Base-by-base conservation (phyloP, 164 flowering plant genomes). In the Pachysandra terminalis region DNA sequence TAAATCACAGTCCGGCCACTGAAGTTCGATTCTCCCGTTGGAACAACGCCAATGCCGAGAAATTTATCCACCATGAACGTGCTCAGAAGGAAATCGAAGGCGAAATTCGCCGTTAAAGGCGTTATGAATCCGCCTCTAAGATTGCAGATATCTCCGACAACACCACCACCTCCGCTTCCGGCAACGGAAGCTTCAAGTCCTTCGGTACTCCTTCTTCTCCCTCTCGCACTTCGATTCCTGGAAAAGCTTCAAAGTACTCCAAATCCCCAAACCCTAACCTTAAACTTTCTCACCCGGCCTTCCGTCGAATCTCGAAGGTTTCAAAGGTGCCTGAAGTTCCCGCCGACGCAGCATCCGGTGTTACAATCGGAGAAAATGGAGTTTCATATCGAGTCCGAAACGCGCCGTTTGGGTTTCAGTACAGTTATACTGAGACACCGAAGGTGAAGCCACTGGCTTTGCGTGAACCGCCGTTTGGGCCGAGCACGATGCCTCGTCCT, bases 11-110 rank as follows among this genome's bases (percentile, higher is more conserved):
- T 17, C 74, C 79, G 16, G 59, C 83, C 64, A 75, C 87, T 35
- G 90, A 84, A 71, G 35, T 90, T 66, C 87, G 86, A 9, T 88
- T 90, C 79, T 81, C 98, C 8, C 87, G 96, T 22, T 94, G 98
- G 98, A 83, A 87, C 86, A 90, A 91, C 87, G 89, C 96, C 75
- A 86, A 87, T 82, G 94, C 91, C 61, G 81, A 83, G 71, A 68
- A 75, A 63, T 85, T 83, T 85, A 57, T 70, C 69, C 73, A 68
- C 51, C 84, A 71, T 1, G 70, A 77, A 19, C 86, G 89, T 67
- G 67, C 75, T 25, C 90, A 80, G 69, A 58, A 93, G 27, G 84
- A 90, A 70, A 83, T 89, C 66, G 97, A 93, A 75, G 91, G 82
- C 74, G 87, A 91, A 15, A 75, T 89, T 71, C 96, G 90, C 73